Evolutionary conservation across 208 protist genomes (phyloP).

Genomic region (Herpetomonas muscarum): DNA sequence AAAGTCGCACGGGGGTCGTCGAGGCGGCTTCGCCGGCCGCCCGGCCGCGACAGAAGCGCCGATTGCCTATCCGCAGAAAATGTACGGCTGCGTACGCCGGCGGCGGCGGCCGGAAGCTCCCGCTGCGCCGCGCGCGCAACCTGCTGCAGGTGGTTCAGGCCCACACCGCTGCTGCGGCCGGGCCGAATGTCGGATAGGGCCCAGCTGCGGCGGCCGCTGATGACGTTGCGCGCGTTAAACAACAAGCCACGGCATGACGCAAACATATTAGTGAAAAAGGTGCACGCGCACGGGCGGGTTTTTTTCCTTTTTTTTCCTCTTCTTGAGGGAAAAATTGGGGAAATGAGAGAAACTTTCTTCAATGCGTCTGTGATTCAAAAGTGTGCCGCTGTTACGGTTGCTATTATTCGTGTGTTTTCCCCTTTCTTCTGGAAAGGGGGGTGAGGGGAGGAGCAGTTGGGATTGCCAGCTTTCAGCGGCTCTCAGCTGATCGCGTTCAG

Average conservation of each 20-base stretch:
- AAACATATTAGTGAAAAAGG: no score
- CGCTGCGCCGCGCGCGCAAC: conserved; percentile 31
- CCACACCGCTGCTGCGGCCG: not conserved
- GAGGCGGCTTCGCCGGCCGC: conserved; percentile 29
- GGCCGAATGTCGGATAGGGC: conserved; percentile 2
- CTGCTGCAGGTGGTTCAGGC: conserved; percentile 31
- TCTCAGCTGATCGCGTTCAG: no score
- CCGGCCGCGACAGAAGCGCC: conserved; percentile 59
- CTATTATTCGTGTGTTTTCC: no score
- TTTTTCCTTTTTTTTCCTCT: no score
- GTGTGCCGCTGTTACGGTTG: no score
- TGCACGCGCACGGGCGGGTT: no score
- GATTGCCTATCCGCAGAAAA: conserved; percentile 32
- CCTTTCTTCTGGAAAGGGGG: no score
- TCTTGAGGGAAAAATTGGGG: no score
- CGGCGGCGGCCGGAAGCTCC: conserved; percentile 22
- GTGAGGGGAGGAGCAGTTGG: no score
- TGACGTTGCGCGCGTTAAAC: not conserved
- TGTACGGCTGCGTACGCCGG: conserved; percentile 21
- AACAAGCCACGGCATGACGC: not conserved
- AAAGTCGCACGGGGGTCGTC: conserved; percentile 31
- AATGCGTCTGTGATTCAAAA: no score
- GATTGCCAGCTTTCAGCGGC: no score
- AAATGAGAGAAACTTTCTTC: no score
- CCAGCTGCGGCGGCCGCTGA: conserved; percentile 1